A percentile compares a stretch with the other conserved stretches of the same genome.
phyloP scores from a whole-genome alignment of 2,329 filamentous ascomycete species.

The Botryotinia globosa region DNA sequence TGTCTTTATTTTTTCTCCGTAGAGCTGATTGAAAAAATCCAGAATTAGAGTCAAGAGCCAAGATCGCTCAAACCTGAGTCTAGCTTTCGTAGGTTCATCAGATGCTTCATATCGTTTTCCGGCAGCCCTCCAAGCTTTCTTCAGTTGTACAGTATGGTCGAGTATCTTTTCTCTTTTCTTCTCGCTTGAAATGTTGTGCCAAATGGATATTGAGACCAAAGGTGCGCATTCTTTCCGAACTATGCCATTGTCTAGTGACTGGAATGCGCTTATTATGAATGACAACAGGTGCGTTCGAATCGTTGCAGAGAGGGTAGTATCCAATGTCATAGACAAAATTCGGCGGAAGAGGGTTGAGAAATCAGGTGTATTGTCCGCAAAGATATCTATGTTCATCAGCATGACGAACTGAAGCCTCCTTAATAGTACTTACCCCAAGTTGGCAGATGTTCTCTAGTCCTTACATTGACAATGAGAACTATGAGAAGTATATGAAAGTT shows the following conservation, averaged over 20 bases:
- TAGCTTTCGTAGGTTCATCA: constrained; percentile 74
- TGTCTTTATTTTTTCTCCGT: constrained; percentile 51
- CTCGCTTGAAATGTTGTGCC: constrained; percentile 87
- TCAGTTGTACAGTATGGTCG: constrained; percentile 68
- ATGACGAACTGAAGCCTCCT: neutral
- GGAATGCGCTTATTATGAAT: constrained; percentile 89
- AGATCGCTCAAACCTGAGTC: constrained; percentile 83
- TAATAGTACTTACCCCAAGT: constrained; percentile 67
- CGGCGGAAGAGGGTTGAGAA: constrained; percentile 90
- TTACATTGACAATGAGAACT: constrained; percentile 81
- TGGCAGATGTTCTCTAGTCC: constrained; percentile 80
- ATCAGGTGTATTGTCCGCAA: constrained; percentile 71
- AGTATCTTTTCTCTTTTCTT: constrained; percentile 69
- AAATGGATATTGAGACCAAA: constrained; percentile 89
- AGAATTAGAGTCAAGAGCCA: constrained; percentile 88
- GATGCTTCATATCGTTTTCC: constrained; percentile 83
- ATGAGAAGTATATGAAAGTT: constrained; percentile 90
- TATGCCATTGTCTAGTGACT: constrained; percentile 83
- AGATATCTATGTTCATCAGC: constrained; percentile 56
- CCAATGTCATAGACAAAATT: constrained; percentile 80
- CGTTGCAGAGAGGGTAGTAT: constrained; percentile 60
- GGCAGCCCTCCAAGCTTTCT: constrained; percentile 87
- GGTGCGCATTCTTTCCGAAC: constrained; percentile 96
- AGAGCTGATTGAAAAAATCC: constrained; percentile 75
- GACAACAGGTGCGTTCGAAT: constrained; percentile 81